Base-by-base conservation (phyloP, 495 filamentous ascomycete species). In the Acidiella bohemica region DNA sequence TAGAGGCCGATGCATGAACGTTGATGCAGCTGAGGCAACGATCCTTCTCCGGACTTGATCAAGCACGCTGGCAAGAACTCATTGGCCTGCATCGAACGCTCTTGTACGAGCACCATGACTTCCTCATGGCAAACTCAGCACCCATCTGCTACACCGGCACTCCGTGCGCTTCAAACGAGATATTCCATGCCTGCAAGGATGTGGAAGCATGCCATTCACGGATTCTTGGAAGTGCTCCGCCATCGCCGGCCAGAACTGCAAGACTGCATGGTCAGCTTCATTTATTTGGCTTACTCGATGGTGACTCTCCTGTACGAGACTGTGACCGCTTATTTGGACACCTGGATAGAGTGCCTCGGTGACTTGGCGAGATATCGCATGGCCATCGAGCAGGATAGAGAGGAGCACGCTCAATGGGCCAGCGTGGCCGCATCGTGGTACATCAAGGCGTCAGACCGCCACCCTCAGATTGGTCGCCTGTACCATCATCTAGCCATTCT, bases 311-410 rank as follows among this genome's bases (percentile, higher is more conserved):
- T 90, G 0, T 70, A 80, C 39, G 83, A 88, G 53, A 85, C 78
- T 0, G 78, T 86, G 0, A 70, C 78, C 2, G 60, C 68, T 0
- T 93, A 87, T 50, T 70, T 80, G 44, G 81, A 86, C 32, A 92
- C 80, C 0, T 94, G 87, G 86, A 81, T 93, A 18, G 86, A 94
- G 47, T 93, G 84, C 50, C 64, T 94, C 0, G 84, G 84, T 0
- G 84, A 90, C 55, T 58, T 90, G 2, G 79, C 73, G 0, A 59
- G 76, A 22, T 81, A 81, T 38, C 63, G 76, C 0, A 86, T 88
- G 80, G 81, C 81, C 1, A 76, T 87, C 20, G 80, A 88, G 53
- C 78, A 85, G 35, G 82, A 88, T 31, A 69, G 80, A 0, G 84
- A 93, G 32, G 61, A 72, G 1, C 48, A 51, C 27, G 25, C 38